Conservation (phyloP, 129 eudicot genomes). For the sunflower (Helianthus annuus) region HanXRQr2.0-SUNRISE NC_035442.2:167172913-167173412, state of each 20-base stretch:
- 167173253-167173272: slow-evolving; percentile 1
- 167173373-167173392: too few species aligned
- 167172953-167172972: slow-evolving; percentile 1
- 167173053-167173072: slow-evolving; percentile 7
- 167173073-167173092: slow-evolving; percentile 24
- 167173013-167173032: slow-evolving; percentile 26
- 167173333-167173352: not conserved
- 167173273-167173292: not conserved
- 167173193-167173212: not conserved
- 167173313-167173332: not conserved
- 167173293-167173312: slow-evolving; percentile 18
- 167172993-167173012: slow-evolving; percentile 22
- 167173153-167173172: slow-evolving; percentile 8
- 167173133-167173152: slow-evolving; percentile 9
- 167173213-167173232: not conserved
- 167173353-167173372: too few species aligned
- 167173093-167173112: slow-evolving; percentile 14
- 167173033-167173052: slow-evolving; percentile 16
- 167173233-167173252: slow-evolving; percentile 22
- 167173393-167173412: too few species aligned
- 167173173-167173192: not conserved
- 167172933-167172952: slow-evolving; percentile 10
- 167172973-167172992: slow-evolving; percentile 23
- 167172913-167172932: not conserved
- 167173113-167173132: not conserved